Conservation (phyloP, 2,329 filamentous ascomycete species). For the Colletotrichum noveboracense region DNA sequence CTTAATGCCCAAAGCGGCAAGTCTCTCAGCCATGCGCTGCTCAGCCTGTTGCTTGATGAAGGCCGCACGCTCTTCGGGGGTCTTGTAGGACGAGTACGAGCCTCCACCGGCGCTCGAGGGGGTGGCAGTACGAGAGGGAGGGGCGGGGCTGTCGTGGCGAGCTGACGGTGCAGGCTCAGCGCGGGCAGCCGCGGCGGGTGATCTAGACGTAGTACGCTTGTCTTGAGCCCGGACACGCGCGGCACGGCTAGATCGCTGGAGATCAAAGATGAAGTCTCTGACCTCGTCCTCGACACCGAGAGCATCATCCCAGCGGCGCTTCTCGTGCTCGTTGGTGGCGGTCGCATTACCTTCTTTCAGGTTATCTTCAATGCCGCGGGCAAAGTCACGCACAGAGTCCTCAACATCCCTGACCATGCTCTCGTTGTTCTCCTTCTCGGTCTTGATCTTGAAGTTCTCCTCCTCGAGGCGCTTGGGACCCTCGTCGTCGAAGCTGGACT, state of each 20-base stretch:
- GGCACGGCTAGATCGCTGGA: slow-evolving; percentile 85
- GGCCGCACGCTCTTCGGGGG: slow-evolving; percentile 89
- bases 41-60: slow-evolving; percentile 98
- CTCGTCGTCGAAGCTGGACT: slow-evolving; percentile 73
- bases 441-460: slow-evolving; percentile 80
- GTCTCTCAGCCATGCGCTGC: slow-evolving; percentile 93
- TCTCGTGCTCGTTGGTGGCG: slow-evolving; percentile 85
- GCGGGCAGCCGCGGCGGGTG: slow-evolving; percentile 48
- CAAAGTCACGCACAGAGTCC: slow-evolving; percentile 91
- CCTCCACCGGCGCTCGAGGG: slow-evolving; percentile 58
- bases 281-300: slow-evolving; percentile 96
- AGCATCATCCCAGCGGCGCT: slow-evolving; percentile 92
- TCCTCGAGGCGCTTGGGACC: slow-evolving; percentile 87
- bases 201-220: slow-evolving; percentile 47
- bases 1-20: slow-evolving; percentile 92
- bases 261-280: slow-evolving; percentile 96
- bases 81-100: slow-evolving; percentile 84
- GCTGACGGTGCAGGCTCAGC: slow-evolving; percentile 48
- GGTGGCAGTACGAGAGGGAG: slow-evolving; percentile 60
- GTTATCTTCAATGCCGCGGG: slow-evolving; percentile 81
- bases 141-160: slow-evolving; percentile 53
- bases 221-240: slow-evolving; percentile 70
- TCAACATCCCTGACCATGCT: slow-evolving; percentile 97
- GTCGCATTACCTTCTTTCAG: slow-evolving; percentile 82
- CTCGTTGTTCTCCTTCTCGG: slow-evolving; percentile 92